Conservation (phyloP, 148 eudicot species). For the Fagopyrum esculentum region DNA sequence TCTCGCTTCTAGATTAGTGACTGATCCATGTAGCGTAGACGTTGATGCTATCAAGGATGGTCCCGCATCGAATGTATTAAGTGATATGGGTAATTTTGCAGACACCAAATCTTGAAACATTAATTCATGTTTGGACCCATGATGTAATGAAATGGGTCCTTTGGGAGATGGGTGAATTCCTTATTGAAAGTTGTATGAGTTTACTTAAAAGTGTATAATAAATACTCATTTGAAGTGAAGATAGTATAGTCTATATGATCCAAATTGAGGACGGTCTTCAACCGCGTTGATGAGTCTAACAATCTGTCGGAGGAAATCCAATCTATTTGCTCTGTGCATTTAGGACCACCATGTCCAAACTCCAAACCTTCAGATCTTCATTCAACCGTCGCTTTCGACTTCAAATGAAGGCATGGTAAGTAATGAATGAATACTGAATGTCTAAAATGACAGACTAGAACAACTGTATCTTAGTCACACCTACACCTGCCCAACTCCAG, state of each 20-base stretch:
- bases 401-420: neutral
- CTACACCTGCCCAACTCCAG: too few species aligned
- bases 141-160: conserved; percentile 4
- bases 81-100: neutral
- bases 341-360: too few species aligned
- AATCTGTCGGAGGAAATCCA: neutral
- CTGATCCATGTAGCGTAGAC: too few species aligned
- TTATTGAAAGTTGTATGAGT: neutral
- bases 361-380: neutral
- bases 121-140: conserved; percentile 12
- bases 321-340: neutral
- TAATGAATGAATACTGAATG: neutral
- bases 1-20: too few species aligned
- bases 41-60: too few species aligned
- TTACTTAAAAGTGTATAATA: neutral
- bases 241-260: neutral
- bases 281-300: neutral
- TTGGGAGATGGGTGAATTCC: neutral
- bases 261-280: neutral
- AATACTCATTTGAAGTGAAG: neutral
- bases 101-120: conserved; percentile 6
- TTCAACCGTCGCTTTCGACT: neutral
- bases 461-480: neutral
- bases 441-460: neutral
- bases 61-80: too few species aligned